These are phyloP conservation scores for Escallonia herrerae DNA, from an alignment of 129 eudicot genomes.

Conservation along the genomic window DNA sequence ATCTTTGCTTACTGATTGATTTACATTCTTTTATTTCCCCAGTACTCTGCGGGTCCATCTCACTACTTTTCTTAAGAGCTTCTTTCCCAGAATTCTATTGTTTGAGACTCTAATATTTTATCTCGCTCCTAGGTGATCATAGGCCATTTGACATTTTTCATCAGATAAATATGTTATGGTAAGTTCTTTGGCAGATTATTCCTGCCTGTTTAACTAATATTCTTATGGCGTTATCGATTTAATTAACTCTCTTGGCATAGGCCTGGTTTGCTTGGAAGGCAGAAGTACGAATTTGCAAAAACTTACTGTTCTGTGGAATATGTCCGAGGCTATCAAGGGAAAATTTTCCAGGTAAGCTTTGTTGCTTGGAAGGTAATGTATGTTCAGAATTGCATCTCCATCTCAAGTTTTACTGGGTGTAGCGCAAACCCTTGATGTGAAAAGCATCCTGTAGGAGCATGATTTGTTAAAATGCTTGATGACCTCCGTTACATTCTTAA, in stretches of 20 bases:
- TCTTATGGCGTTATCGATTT: neutral
- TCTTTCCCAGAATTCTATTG: neutral
- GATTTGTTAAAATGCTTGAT: neutral
- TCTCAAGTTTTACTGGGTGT: neutral
- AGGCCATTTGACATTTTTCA: slow-evolving; percentile 98
- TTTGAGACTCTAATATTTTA: slow-evolving; percentile 22
- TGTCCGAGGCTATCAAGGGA: slow-evolving; percentile 51
- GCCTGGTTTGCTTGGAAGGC: slow-evolving; percentile 91
- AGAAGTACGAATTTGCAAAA: slow-evolving; percentile 77
- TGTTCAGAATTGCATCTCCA: neutral
- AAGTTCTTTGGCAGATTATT: slow-evolving; percentile 13
- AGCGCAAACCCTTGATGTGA: neutral
- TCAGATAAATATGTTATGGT: slow-evolving; percentile 93
- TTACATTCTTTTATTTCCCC: neutral
- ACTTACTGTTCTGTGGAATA: slow-evolving; percentile 62
- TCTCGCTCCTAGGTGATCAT: slow-evolving; percentile 69
- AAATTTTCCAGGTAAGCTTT: slow-evolving; percentile 52
- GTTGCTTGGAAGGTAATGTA: neutral
- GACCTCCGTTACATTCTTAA: neutral
- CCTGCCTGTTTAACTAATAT: neutral
- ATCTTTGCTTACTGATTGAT: neutral
- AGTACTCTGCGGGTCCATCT: slow-evolving; percentile 7
- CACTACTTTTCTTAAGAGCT: neutral
- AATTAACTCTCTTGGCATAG: slow-evolving; percentile 32
- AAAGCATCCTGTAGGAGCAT: neutral